A percentile compares a stretch with the other conserved stretches of the same genome.
Conservation (phyloP, 257 asterid species). For the Asclepias syriaca region DNA sequence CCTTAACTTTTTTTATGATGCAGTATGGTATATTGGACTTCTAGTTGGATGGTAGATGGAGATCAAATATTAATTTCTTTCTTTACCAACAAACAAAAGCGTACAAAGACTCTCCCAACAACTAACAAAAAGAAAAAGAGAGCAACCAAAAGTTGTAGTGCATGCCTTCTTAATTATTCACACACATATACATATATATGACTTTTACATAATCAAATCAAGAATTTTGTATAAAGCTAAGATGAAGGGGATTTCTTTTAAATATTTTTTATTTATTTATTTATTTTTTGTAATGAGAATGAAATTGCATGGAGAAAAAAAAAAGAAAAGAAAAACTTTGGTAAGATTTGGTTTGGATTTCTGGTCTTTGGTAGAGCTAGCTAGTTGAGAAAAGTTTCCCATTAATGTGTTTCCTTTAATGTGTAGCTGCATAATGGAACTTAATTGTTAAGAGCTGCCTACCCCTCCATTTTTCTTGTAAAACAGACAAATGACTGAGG, state of each 20-base stretch:
- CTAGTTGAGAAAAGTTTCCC: not conserved
- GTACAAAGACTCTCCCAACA: slow-evolving; percentile 16
- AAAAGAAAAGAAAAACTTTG: not conserved
- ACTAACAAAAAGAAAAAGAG: slow-evolving; percentile 12
- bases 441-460: not conserved
- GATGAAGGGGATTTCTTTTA: no score
- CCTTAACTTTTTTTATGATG: not conserved
- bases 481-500: not conserved
- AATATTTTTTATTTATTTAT: no score
- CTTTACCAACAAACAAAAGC: slow-evolving; percentile 25
- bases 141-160: slow-evolving; percentile 33
- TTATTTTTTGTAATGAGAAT: not conserved
- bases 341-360: slow-evolving; percentile 1
- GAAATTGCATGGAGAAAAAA: not conserved
- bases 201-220: no score
- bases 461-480: slow-evolving; percentile 2
- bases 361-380: not conserved
- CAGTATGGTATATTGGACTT: not conserved
- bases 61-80: slow-evolving; percentile 10
- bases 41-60: not conserved
- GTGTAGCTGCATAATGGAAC: not conserved
- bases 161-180: slow-evolving; percentile 21
- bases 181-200: not conserved
- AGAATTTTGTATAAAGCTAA: no score
- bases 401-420: not conserved